phyloP scores from a whole-genome alignment of 495 filamentous ascomycete species.

The Penicillium daleae region DNA sequence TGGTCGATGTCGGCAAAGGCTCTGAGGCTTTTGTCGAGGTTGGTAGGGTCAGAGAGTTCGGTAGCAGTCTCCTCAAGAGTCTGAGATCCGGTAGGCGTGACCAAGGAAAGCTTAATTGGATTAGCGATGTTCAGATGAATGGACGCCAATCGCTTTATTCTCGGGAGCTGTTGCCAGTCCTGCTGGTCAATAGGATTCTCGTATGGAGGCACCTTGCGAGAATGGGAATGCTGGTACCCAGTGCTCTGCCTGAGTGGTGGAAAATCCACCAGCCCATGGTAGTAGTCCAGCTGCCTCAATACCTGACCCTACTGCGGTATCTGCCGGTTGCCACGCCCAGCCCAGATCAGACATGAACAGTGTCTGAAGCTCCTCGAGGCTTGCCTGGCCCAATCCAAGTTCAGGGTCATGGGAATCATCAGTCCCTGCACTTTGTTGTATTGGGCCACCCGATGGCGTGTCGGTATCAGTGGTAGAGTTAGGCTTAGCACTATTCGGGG shows the following conservation, averaged over 20 bases:
- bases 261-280: slow-evolving; percentile 37
- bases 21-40: slow-evolving; percentile 12
- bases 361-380: slow-evolving; percentile 32
- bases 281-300: slow-evolving; percentile 31
- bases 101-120: slow-evolving; percentile 37
- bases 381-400: slow-evolving; percentile 20
- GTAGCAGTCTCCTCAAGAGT: slow-evolving; percentile 6
- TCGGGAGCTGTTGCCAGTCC: slow-evolving; percentile 25
- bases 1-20: neutral
- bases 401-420: slow-evolving; percentile 1
- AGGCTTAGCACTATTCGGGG: slow-evolving; percentile 21
- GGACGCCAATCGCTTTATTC: slow-evolving; percentile 37
- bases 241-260: slow-evolving; percentile 25
- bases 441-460: neutral
- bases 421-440: neutral
- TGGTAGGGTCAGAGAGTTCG: slow-evolving; percentile 5
- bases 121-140: slow-evolving; percentile 48
- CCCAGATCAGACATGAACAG: slow-evolving; percentile 40
- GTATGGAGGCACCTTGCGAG: slow-evolving; percentile 44
- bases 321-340: slow-evolving; percentile 41
- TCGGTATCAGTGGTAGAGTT: slow-evolving; percentile 16
- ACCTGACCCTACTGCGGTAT: slow-evolving; percentile 36
- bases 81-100: slow-evolving; percentile 29
- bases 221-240: slow-evolving; percentile 39
- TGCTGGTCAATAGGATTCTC: slow-evolving; percentile 37